Base-by-base conservation (phyloP, 371 early-diverging fungal genomes). In the Fennellomyces sp. region DNA sequence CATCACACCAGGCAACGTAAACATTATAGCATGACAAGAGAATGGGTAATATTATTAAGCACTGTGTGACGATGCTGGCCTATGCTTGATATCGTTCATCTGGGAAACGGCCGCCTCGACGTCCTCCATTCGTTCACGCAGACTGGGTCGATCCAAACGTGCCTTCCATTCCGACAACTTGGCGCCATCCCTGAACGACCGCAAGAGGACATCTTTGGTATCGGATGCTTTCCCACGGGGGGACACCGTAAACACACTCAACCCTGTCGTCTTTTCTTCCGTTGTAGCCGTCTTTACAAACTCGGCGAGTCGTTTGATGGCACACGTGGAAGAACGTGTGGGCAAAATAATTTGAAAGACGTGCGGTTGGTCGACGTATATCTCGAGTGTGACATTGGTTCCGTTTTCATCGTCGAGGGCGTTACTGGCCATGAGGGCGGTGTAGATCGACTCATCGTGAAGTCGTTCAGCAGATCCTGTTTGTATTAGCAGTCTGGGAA, bases 321-420 rank as follows among this genome's bases (percentile, higher is more conserved):
- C 64, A n/a, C 61, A 38, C 5, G 56, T 51, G 15, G 68, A 58
- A 25, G 39, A 42, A 45, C 5, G 61, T 19, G 68, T 68, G 0
- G 66, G 60, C 13, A 75, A 60, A 41, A 89, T 67, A 52, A 86
- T 66, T 23, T 84, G 84, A 60, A 91, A 93, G 5, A 91, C 91
- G 58, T 93, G 93, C 5, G 90, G 85, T 85, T 92, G 91, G 57
- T 92, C 94, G 5, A 72, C 75, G 61, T 84, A 92, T 26, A 74
- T 27, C 52, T 79, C 76, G 11, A 27, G 5, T 26, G 49, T 2
- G 6, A 27, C 15, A 25, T 61, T 56, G 48, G 39, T 65, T 25
- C 36, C 49, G 10, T 54, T 51, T 29, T 68, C 69, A 52, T 48
- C 66, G 38, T 65, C 63, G 33, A 50, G 70, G 25, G 42, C 47